Conservation (phyloP, 2,329 filamentous ascomycete species). For the Xenosphaeropsis pyriputrescens region DNA sequence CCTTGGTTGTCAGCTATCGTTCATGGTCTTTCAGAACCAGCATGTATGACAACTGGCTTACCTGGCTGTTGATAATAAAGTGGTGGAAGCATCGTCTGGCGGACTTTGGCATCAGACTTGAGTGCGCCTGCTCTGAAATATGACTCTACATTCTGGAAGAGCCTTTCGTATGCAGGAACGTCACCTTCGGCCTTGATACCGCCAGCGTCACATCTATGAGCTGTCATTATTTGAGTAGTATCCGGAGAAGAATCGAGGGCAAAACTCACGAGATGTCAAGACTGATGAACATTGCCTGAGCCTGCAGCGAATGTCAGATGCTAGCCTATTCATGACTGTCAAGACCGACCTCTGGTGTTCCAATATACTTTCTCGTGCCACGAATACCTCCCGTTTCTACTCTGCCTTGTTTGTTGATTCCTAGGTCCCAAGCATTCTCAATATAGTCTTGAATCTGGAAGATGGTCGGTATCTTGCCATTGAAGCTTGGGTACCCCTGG, state of each 20-base stretch:
- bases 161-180: slow-evolving; percentile 19
- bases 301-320: slow-evolving; percentile 27
- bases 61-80: slow-evolving; percentile 82
- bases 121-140: slow-evolving; percentile 55
- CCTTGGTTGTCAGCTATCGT: slow-evolving; percentile 26
- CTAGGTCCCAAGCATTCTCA: slow-evolving; percentile 75
- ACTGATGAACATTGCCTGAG: slow-evolving; percentile 61
- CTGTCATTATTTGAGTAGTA: not conserved
- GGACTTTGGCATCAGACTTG: slow-evolving; percentile 43
- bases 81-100: slow-evolving; percentile 58
- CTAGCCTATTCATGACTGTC: not conserved
- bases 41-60: slow-evolving; percentile 16
- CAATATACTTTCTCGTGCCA: slow-evolving; percentile 90
- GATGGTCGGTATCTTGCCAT: slow-evolving; percentile 53
- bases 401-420: slow-evolving; percentile 61
- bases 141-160: slow-evolving; percentile 53
- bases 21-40: not conserved
- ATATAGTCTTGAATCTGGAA: slow-evolving; percentile 76
- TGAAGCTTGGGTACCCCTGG: slow-evolving; percentile 44
- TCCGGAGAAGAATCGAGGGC: not conserved
- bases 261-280: slow-evolving; percentile 46
- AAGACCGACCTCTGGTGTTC: slow-evolving; percentile 62
- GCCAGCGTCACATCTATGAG: slow-evolving; percentile 43
- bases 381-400: slow-evolving; percentile 75
- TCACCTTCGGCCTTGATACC: slow-evolving; percentile 35